Evolutionary conservation across 805 yeast species (phyloP).

Genomic region (Priceomyces fermenticarens): DNA sequence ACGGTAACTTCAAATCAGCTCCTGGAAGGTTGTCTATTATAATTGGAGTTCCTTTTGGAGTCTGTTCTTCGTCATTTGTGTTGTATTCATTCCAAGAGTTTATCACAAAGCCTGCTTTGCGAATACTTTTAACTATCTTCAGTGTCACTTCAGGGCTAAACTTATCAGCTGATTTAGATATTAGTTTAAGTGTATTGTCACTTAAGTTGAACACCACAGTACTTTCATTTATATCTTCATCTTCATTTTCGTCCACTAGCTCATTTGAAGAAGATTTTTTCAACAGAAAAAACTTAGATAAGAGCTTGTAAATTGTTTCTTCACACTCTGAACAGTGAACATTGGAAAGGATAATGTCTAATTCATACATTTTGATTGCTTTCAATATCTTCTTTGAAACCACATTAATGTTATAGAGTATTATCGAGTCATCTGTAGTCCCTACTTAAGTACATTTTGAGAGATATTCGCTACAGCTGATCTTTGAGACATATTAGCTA

Average conservation of each 20-base stretch:
- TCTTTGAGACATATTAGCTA: background rate
- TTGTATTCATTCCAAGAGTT: constrained; percentile 28
- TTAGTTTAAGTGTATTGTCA: constrained; percentile 25
- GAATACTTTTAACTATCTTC: constrained; percentile 22
- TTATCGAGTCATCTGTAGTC: background rate
- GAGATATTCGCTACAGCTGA: constrained; percentile 1
- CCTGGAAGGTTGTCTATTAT: constrained; percentile 14
- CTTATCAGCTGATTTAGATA: constrained; percentile 13
- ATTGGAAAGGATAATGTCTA: constrained; percentile 34
- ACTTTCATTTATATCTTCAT: constrained; percentile 3
- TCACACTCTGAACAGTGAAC: constrained; percentile 58
- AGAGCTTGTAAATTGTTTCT: constrained; percentile 24
- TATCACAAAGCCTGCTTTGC: constrained; percentile 36
- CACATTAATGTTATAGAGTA: too few relatives aligned
- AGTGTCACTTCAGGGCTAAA: constrained; percentile 17
- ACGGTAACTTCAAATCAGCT: constrained; percentile 1
- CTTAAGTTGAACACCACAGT: constrained; percentile 15
- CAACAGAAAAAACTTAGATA: constrained; percentile 18
- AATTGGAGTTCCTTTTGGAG: constrained; percentile 12
- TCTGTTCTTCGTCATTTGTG: constrained; percentile 11
- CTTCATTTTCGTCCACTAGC: constrained; percentile 6
- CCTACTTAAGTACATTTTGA: background rate
- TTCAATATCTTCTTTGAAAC: too few relatives aligned
- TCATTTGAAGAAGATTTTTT: background rate
- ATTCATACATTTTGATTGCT: constrained; percentile 16